Conservation (phyloP, 768 basidiomycete genomes). For the Amanita subjunquillea region DNA sequence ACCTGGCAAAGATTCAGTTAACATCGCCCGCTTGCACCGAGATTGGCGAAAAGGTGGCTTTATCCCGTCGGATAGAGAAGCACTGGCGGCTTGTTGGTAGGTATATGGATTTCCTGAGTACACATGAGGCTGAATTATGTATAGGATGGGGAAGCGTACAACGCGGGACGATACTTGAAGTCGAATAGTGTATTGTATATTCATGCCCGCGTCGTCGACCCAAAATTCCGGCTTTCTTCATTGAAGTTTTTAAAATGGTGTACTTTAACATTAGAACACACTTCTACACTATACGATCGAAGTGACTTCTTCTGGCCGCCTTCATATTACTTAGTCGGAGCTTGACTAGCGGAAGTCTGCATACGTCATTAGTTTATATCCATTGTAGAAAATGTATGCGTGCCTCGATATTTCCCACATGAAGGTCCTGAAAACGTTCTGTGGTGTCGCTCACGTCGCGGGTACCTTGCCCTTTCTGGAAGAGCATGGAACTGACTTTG, state of each 20-base stretch:
- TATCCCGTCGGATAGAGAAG: constrained; percentile 92
- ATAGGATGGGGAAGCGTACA: constrained; percentile 72
- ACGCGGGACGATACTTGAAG: constrained; percentile 73
- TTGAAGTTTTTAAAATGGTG: neutral
- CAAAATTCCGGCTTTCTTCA: neutral
- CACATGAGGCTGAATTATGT: neutral
- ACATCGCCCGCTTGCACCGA: constrained; percentile 95
- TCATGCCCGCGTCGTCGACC: too few relatives aligned
- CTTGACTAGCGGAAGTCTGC: too few relatives aligned
- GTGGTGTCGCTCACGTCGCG: constrained; percentile 18
- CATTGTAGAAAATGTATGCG: neutral
- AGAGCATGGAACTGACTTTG: constrained; percentile 12
- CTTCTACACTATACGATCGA: too few relatives aligned
- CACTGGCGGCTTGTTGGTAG: constrained; percentile 94
- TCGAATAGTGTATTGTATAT: constrained; percentile 36
- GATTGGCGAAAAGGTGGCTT: constrained; percentile 93
- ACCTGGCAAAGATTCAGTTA: constrained; percentile 88
- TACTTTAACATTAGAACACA: too few relatives aligned
- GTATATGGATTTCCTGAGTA: constrained; percentile 18
- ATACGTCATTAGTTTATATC: constrained; percentile 1
- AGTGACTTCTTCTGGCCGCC: too few relatives aligned
- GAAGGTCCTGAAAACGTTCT: constrained; percentile 11
- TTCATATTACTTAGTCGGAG: too few relatives aligned
- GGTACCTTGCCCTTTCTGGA: constrained; percentile 12
- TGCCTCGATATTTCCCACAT: constrained; percentile 2